Evolutionary conservation across 257 asterid species (phyloP).

Genomic region (Solanum sejunctum): DNA sequence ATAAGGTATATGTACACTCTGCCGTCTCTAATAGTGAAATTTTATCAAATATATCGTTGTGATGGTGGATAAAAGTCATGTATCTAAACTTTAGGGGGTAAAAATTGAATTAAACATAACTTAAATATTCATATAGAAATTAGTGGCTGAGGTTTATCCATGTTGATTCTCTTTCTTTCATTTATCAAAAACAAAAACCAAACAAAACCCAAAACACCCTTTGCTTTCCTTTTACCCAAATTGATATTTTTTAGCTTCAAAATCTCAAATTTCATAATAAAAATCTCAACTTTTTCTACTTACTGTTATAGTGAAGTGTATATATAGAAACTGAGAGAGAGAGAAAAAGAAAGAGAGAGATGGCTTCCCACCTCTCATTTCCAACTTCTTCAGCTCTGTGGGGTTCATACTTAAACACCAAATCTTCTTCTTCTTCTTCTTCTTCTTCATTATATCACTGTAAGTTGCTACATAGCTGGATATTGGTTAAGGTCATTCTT

Average conservation of each 20-base stretch:
- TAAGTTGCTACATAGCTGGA: neutral
- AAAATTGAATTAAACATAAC: neutral
- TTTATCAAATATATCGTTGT: too few relatives aligned
- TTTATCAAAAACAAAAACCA: neutral
- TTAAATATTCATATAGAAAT: neutral
- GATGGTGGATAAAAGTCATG: neutral
- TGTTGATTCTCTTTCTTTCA: neutral
- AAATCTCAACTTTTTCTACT: neutral
- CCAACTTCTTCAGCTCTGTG: constrained; percentile 38
- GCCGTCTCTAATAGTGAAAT: too few relatives aligned
- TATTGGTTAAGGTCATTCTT: neutral
- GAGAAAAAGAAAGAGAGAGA: constrained; percentile 1
- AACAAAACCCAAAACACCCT: neutral
- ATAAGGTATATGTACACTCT: too few relatives aligned
- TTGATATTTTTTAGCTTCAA: neutral
- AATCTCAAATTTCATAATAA: neutral
- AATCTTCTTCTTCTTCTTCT: neutral
- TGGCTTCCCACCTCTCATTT: constrained; percentile 67
- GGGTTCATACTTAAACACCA: constrained; percentile 11
- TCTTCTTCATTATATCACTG: neutral
- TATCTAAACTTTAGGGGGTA: neutral
- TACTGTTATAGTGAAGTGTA: neutral
- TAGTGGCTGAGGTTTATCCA: neutral
- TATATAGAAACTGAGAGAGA: neutral
- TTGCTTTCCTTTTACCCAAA: neutral